These are phyloP conservation scores for Solanum hybrid DNA, from an alignment of 305 asterid species.

Conservation along the genomic window DNA sequence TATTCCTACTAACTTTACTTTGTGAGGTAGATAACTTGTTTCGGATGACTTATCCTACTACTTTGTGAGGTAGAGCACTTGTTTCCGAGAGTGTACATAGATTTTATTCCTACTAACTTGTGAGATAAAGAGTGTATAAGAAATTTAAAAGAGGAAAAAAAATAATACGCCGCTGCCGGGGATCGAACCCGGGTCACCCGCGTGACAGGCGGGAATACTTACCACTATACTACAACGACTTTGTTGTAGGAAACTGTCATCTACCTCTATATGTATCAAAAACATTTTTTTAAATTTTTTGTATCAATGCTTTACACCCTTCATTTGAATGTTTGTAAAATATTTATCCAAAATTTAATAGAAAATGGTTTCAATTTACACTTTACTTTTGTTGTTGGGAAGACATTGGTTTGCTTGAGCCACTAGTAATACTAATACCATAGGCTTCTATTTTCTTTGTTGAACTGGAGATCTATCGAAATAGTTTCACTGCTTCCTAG, in stretches of 20 bases:
- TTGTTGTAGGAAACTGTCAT: rapidly evolving
- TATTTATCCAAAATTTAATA: background rate
- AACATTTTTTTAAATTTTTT: background rate
- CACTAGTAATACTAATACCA: background rate
- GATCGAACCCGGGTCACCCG: slow-evolving; percentile 45
- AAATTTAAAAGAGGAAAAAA: background rate
- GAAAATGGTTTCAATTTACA: background rate
- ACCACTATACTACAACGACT: slow-evolving; percentile 47
- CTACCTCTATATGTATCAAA: rapidly evolving
- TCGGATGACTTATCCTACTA: no score
- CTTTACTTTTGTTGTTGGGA: background rate
- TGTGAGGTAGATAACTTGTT: no score
- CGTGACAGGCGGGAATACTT: slow-evolving; percentile 40
- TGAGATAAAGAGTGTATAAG: background rate
- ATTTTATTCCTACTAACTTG: background rate
- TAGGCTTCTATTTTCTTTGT: background rate
- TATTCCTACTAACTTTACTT: no score
- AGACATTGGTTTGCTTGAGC: background rate
- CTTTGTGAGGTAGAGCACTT: no score
- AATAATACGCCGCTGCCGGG: slow-evolving; percentile 29
- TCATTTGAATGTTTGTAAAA: background rate
- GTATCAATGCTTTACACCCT: no score
- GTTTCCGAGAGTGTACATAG: background rate
- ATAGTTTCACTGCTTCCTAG: background rate
- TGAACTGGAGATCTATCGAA: background rate